These are phyloP conservation scores for Melampsora americana DNA, from an alignment of 1,284 basidiomycete species.

Conservation along the genomic window DNA sequence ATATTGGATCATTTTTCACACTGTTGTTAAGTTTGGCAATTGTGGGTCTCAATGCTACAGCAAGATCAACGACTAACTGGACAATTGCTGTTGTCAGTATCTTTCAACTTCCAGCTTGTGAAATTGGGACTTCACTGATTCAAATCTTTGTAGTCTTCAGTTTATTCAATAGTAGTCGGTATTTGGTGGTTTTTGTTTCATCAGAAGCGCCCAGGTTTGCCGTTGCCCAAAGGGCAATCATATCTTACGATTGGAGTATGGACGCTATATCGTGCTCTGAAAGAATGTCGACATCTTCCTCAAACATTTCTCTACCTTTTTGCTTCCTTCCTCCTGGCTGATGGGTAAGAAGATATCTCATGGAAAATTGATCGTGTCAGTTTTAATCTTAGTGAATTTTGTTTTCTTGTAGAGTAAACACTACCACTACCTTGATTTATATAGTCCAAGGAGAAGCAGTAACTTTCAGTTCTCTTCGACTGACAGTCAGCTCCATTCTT, in stretches of 20 bases:
- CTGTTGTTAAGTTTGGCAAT: not conserved
- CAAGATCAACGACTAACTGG: not conserved
- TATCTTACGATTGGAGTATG: constrained; percentile 28
- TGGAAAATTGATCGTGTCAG: not conserved
- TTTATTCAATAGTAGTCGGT: constrained; percentile 26
- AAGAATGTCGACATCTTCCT: constrained; percentile 18
- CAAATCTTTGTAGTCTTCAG: constrained; percentile 9
- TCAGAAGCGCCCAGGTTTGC: constrained; percentile 18
- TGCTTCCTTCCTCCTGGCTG: constrained; percentile 38
- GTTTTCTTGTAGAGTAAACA: constrained; percentile 20
- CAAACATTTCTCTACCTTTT: constrained; percentile 38
- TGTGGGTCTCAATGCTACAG: not conserved
- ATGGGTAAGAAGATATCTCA: constrained; percentile 29
- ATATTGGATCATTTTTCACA: constrained; percentile 32
- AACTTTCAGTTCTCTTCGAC: constrained; percentile 21
- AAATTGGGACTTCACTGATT: not conserved
- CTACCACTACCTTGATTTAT: constrained; percentile 35
- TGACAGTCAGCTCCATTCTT: constrained; percentile 18
- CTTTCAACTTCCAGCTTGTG: not conserved
- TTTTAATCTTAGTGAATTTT: not conserved
- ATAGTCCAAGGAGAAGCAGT: constrained; percentile 37
- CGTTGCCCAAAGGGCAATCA: constrained; percentile 17
- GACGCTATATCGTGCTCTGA: constrained; percentile 20
- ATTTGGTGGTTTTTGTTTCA: constrained; percentile 43
- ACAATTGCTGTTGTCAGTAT: not conserved